Base-by-base conservation (phyloP, 225 moss, liverwort and hornwort genomes). In the Neckera pumila region DNA sequence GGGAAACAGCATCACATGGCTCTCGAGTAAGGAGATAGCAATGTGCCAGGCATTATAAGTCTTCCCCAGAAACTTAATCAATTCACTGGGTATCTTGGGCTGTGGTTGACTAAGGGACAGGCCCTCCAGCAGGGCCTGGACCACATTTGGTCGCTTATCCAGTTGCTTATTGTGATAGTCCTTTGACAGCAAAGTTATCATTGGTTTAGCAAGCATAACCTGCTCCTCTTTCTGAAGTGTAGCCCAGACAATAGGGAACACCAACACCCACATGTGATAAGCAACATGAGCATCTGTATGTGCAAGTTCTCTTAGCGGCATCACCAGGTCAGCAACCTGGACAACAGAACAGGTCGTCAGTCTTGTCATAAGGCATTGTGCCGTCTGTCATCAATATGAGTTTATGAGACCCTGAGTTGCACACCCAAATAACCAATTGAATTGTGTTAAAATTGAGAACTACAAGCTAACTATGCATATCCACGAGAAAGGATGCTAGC, bases 231-330 rank as follows among this genome's bases (percentile, higher is more conserved):
- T 99, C 84, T 99, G 97, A 69, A 99, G 93, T 81, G 99, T 99
- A 54, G 99, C 99, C 99, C 99, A 99, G 58, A 99, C 99, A 78
- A 99, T 99, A 53, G 99, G 99, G 80, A 99, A 99, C 65, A 99
- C 99, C 82, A 99, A 92, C 73, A 99, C 99, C 99, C 99, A 99
- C 99, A 99, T 99, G 85, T 99, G 99, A 90, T 99, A 99, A 43
- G 99, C 99, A 92, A 99, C 99, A 90, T 99, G 97, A 49, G 99
- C 96, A 94, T 99, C 99, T 85, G 96, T 99, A 86, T 99, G 97
- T 47, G 99, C 97, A 86, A 99, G 92, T 91, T 99, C 99, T 73
- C 99, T 94, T 71, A 99, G 90, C 25, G 99, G 99, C 90, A 97
- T 92, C 86, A 99, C 96, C 85, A 99, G 90, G 89, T 99, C 99